phyloP scores from a whole-genome alignment of 345 rosid species.

The Kernera saxatilis region DNA sequence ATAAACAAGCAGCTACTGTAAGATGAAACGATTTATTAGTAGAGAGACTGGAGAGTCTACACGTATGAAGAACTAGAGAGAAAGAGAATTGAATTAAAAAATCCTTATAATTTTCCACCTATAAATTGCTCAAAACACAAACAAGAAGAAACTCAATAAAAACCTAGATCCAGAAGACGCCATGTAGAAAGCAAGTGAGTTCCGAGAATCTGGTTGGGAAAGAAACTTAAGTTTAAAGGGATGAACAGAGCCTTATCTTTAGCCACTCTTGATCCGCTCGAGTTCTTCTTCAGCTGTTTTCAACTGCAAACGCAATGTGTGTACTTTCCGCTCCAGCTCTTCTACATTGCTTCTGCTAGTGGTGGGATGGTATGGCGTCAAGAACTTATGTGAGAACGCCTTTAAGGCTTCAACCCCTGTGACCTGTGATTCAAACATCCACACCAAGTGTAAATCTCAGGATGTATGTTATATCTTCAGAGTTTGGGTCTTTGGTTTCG shows the following conservation, averaged over 20 bases:
- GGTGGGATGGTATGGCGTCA: constrained; percentile 56
- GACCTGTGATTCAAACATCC: constrained; percentile 45
- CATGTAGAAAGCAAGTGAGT: constrained; percentile 11
- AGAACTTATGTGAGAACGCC: constrained; percentile 60
- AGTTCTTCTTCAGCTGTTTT: constrained; percentile 69
- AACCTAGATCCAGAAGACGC: constrained; percentile 6
- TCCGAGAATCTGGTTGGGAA: neutral
- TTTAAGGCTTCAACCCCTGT: constrained; percentile 92
- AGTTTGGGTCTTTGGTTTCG: neutral
- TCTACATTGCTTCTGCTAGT: constrained; percentile 40
- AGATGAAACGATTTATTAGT: too few species aligned
- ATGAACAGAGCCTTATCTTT: constrained; percentile 32
- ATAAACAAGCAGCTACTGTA: too few species aligned
- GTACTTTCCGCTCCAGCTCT: constrained; percentile 51
- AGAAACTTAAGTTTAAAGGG: constrained; percentile 4
- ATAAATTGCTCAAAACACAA: constrained; percentile 17
- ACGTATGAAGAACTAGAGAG: neutral
- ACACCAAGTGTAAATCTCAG: neutral
- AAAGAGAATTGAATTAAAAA: neutral
- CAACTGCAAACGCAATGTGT: constrained; percentile 48
- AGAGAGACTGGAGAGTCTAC: too few species aligned
- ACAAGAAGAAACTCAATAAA: constrained; percentile 7
- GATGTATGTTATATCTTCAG: neutral
- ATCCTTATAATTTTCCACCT: constrained; percentile 7
- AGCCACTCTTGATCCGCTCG: constrained; percentile 57